These are phyloP conservation scores for Citrus reticulata DNA, from an alignment of 345 rosid genomes.

Conservation along the genomic window DNA sequence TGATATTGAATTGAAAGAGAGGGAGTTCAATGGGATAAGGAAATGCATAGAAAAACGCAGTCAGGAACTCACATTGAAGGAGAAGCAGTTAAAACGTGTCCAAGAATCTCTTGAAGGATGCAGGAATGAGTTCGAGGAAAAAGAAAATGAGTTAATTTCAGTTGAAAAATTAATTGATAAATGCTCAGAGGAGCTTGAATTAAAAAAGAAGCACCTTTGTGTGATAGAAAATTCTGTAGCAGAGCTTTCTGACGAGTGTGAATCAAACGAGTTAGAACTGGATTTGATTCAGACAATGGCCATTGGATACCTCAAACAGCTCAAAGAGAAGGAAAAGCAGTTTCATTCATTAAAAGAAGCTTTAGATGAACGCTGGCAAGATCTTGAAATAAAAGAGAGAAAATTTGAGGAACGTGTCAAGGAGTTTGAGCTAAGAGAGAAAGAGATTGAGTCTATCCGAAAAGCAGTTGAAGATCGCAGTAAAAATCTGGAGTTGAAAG, in stretches of 20 bases:
- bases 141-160: conserved; percentile 17
- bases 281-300: conserved; percentile 9
- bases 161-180: conserved; percentile 17
- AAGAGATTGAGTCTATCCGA: not conserved
- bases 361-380: conserved; percentile 12
- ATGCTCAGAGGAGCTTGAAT: conserved; percentile 7
- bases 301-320: conserved; percentile 14
- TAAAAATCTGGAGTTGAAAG: conserved; percentile 10
- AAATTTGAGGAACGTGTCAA: conserved; percentile 7
- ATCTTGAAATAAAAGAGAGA: conserved; percentile 18
- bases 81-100: conserved; percentile 22
- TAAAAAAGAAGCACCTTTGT: conserved; percentile 22
- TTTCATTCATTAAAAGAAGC: conserved; percentile 1
- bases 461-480: conserved; percentile 11
- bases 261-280: conserved; percentile 21
- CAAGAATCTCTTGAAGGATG: conserved; percentile 18
- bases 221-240: not conserved
- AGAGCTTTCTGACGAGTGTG: conserved; percentile 14
- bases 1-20: conserved; percentile 20
- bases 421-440: conserved; percentile 30
- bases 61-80: conserved; percentile 19
- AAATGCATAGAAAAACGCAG: conserved; percentile 9
- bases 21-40: conserved; percentile 17
- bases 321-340: conserved; percentile 23
- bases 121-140: conserved; percentile 11